These are phyloP conservation scores for Amanita jacksonii DNA, from an alignment of 768 basidiomycete genomes.

Conservation along the genomic window DNA sequence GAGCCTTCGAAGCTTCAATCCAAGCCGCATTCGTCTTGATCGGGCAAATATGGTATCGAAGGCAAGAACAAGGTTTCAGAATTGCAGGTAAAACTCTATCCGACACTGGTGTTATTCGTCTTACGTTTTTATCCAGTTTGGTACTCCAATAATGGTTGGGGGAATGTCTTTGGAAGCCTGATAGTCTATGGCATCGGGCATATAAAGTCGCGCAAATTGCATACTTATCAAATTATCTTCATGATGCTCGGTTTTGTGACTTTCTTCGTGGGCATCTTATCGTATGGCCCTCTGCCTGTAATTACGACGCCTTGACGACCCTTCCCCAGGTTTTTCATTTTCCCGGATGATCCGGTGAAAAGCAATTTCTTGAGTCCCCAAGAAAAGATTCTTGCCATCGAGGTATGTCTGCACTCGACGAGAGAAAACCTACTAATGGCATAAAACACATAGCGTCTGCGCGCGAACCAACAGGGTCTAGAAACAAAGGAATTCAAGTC, in stretches of 20 bases:
- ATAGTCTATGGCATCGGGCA: constrained; percentile 27
- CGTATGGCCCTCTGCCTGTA: constrained; percentile 11
- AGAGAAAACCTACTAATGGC: neutral
- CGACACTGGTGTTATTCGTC: neutral
- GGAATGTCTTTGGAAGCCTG: constrained; percentile 26
- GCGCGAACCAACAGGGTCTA: constrained; percentile 27
- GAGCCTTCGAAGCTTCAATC: constrained; percentile 24
- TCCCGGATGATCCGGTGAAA: constrained; percentile 24
- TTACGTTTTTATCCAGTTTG: constrained; percentile 15
- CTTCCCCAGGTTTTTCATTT: constrained; percentile 19
- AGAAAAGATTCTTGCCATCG: constrained; percentile 23
- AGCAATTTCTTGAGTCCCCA: constrained; percentile 21
- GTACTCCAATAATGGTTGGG: constrained; percentile 23
- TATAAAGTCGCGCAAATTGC: constrained; percentile 16
- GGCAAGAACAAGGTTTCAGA: constrained; percentile 26
- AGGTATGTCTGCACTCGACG: constrained; percentile 13
- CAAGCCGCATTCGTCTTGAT: constrained; percentile 22
- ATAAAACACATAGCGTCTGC: constrained; percentile 18
- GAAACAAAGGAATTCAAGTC: constrained; percentile 24
- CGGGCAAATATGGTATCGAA: constrained; percentile 26
- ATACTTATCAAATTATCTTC: constrained; percentile 23
- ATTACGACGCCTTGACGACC: neutral
- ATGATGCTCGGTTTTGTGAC: constrained; percentile 21
- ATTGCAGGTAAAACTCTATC: constrained; percentile 16
- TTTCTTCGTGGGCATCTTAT: constrained; percentile 16